phyloP scores from a whole-genome alignment of 2,329 filamentous ascomycete species.

The Paraphoma chrysanthemicola region DNA sequence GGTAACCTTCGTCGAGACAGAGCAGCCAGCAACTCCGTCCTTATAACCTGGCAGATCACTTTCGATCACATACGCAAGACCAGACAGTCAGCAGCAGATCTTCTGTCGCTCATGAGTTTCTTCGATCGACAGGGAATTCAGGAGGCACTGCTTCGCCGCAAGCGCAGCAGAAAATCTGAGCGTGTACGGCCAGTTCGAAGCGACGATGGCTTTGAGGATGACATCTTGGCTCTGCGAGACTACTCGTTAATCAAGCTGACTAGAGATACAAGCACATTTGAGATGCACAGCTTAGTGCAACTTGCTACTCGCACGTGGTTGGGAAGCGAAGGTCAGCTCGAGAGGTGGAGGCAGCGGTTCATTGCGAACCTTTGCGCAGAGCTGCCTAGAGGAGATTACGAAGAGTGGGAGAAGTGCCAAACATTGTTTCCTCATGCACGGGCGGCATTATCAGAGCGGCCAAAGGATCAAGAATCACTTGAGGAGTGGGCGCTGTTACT shows the following conservation, averaged over 20 bases:
- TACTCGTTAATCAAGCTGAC: not conserved
- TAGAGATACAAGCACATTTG: not conserved
- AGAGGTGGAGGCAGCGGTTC: not conserved
- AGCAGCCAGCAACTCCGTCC: not conserved
- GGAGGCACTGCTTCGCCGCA: not conserved
- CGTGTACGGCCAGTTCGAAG: not conserved
- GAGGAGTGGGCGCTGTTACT: not conserved
- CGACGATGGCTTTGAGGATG: not conserved
- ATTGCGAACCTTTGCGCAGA: not conserved
- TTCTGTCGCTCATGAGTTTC: not conserved
- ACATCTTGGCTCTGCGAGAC: not conserved
- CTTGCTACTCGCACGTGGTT: not conserved
- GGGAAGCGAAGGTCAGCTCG: not conserved
- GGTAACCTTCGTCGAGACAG: not conserved
- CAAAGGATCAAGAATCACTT: not conserved
- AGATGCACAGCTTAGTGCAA: not conserved
- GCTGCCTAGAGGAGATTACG: not conserved
- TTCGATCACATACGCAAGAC: not conserved
- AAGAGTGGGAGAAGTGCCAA: not conserved
- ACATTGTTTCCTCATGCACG: not conserved
- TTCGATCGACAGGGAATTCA: not conserved
- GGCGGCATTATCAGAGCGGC: slow-evolving; percentile 1
- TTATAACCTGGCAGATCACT: not conserved
- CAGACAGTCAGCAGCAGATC: not conserved
- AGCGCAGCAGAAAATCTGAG: not conserved